Evolutionary conservation across 768 basidiomycete species (phyloP).

Genomic region (Clitopilus hobsonii): DNA sequence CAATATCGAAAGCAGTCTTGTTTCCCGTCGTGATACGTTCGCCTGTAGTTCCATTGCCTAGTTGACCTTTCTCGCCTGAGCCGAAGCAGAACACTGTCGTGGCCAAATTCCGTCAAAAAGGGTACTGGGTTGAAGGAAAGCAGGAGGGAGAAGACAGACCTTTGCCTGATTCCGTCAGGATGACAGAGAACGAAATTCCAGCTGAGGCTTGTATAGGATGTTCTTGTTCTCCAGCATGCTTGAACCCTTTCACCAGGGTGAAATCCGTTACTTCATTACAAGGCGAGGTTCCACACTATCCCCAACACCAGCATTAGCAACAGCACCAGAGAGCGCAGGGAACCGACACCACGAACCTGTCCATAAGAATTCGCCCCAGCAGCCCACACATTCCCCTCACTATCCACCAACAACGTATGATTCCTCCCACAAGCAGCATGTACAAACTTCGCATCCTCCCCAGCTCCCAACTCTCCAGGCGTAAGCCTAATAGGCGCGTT

Average conservation of each 20-base stretch:
- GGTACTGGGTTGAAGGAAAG: background rate
- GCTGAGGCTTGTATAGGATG: constrained; percentile 70
- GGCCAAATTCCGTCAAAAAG: background rate
- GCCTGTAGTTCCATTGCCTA: constrained; percentile 92
- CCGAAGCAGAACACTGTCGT: constrained; percentile 79
- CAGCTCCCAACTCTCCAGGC: constrained; percentile 58
- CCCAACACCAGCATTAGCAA: background rate
- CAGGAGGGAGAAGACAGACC: constrained; percentile 32
- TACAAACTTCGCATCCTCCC: constrained; percentile 58
- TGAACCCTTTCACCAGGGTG: constrained; percentile 55
- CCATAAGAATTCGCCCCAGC: constrained; percentile 79
- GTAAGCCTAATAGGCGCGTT: constrained; percentile 62
- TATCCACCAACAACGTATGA: constrained; percentile 80
- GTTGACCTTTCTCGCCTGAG: constrained; percentile 87
- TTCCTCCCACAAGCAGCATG: constrained; percentile 79
- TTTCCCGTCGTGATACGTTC: constrained; percentile 85
- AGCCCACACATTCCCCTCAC: constrained; percentile 79
- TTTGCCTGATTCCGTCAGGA: constrained; percentile 80
- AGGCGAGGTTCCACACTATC: constrained; percentile 66
- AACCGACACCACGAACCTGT: constrained; percentile 50
- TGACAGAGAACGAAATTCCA: constrained; percentile 79
- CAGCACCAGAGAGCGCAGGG: background rate
- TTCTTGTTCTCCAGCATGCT: constrained; percentile 55
- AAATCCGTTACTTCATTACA: constrained; percentile 65
- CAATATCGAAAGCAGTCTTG: constrained; percentile 78